Evolutionary conservation across 2,329 filamentous ascomycete species (phyloP), one percentile per base, ranked within the genome.

Genomic region (Ilyonectria mors-panacis): DNA sequence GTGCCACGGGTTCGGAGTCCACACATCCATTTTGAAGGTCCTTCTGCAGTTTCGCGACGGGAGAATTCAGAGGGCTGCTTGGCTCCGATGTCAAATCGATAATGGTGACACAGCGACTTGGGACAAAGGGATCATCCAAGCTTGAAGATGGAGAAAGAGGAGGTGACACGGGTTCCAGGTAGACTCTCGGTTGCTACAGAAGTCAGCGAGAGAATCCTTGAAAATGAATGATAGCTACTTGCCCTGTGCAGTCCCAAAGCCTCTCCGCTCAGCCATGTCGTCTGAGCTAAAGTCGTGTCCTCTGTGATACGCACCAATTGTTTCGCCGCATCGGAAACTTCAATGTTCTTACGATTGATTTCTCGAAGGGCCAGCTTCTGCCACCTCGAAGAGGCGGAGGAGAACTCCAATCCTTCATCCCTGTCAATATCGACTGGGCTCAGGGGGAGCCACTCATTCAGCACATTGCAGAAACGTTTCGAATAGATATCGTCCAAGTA

Each of bases 81-180:
- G 80, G 77, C 2, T 79, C 78, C 0, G 79, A 79, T 30, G 75
- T 75, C 1, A 78, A 59, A 39, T 79, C 75, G 3, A 82, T 73
- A 4, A 71, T 17, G 6, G 71, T 66, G 26, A 65, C 65, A 1
- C 67, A 62, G 1, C 57, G 44, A 8, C 63, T 47, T 1, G 76
- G 78, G n/a, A 77, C 30, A 56, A 74, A 78, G 1, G 61, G 57
- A 8, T 59, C 63, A 17, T 60, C 61, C 8, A 47, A 4, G 7
- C 71, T 71, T 4, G 72, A 74, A 2, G 72, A 45, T 8, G 78
- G 77, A 17, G 77, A 78, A 7, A 81, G 65, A 3, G 74, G 78
- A 13, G 73, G 75, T 9, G 74, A 78, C 6, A 81, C 17, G 23
- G 67, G 74, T 9, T 71, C 61, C 3, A 48, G 26, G 10, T 65